Percentiles rank a stretch among this genome's conserved stretches.
These are phyloP conservation scores for Vigna trinervia DNA, from an alignment of 306 rosid species.

Conservation along the genomic window DNA sequence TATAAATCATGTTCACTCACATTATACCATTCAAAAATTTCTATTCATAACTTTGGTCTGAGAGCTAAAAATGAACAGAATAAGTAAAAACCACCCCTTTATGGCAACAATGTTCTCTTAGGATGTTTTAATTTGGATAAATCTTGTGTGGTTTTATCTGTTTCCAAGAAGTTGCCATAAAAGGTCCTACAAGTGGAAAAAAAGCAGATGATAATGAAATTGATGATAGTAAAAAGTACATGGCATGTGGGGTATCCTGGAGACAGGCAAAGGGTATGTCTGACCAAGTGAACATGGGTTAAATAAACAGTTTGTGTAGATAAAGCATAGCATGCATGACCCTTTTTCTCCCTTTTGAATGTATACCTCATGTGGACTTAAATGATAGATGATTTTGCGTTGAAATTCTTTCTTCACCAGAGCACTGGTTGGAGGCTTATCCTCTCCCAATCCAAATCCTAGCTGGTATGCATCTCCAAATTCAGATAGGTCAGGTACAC, in stretches of 20 bases:
- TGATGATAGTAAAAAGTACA: constrained; percentile 23
- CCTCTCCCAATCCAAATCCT: constrained; percentile 71
- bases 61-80: too few relatives aligned
- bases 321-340: not conserved
- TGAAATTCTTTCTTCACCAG: constrained; percentile 76
- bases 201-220: constrained; percentile 11
- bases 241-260: constrained; percentile 29
- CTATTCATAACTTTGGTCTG: too few relatives aligned
- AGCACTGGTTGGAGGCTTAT: constrained; percentile 83
- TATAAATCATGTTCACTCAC: not conserved
- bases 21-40: not conserved
- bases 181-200: constrained; percentile 40
- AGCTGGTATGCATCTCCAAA: constrained; percentile 74
- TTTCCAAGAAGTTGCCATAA: constrained; percentile 12
- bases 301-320: constrained; percentile 12
- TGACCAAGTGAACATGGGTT: constrained; percentile 33
- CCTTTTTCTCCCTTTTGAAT: not conserved
- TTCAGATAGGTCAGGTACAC: constrained; percentile 77
- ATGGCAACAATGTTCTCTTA: constrained; percentile 2
- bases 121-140: constrained; percentile 21
- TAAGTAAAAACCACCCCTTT: too few relatives aligned
- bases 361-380: constrained; percentile 79
- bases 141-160: not conserved
- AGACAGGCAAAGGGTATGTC: not conserved
- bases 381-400: constrained; percentile 62